Evolutionary conservation across 257 asterid genomes (phyloP).

Genomic region (Solanum sparsipilum): DNA sequence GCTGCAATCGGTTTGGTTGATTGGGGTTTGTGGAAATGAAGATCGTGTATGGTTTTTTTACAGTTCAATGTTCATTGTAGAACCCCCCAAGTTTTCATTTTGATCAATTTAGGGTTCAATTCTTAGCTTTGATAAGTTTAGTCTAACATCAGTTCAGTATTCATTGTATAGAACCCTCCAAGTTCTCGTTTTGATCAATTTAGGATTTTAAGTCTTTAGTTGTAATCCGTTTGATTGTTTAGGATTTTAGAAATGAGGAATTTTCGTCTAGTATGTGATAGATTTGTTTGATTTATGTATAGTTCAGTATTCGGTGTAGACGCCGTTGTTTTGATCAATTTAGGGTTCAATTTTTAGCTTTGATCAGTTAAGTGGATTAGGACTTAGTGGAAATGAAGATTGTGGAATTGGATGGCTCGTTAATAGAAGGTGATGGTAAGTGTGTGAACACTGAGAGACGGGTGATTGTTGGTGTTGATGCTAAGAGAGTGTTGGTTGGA

Average conservation of each 20-base stretch:
- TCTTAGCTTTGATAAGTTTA: neutral
- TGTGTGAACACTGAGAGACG: constrained; percentile 13
- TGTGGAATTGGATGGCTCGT: constrained; percentile 49
- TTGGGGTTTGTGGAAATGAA: neutral
- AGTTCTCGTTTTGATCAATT: neutral
- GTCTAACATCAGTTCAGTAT: neutral
- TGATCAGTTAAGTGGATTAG: neutral
- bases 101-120: neutral
- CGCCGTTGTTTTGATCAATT: neutral
- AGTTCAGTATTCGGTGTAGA: neutral
- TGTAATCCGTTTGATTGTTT: neutral
- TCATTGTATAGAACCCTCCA: neutral
- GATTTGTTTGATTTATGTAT: neutral
- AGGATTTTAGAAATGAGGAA: constrained; percentile 37
- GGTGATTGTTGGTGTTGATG: constrained; percentile 58
- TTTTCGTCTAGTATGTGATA: neutral
- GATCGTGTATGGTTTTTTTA: neutral
- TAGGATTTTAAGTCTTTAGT: neutral
- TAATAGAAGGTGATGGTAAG: constrained; percentile 6
- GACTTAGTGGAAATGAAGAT: constrained; percentile 47
- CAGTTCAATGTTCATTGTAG: neutral
- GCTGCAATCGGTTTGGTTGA: neutral
- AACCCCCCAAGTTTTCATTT: neutral
- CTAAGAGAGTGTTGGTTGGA: constrained; percentile 83
- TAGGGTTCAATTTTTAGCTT: neutral